phyloP scores from a whole-genome alignment of 2,329 filamentous ascomycete species.

The Arthrinium phaeospermum region DNA sequence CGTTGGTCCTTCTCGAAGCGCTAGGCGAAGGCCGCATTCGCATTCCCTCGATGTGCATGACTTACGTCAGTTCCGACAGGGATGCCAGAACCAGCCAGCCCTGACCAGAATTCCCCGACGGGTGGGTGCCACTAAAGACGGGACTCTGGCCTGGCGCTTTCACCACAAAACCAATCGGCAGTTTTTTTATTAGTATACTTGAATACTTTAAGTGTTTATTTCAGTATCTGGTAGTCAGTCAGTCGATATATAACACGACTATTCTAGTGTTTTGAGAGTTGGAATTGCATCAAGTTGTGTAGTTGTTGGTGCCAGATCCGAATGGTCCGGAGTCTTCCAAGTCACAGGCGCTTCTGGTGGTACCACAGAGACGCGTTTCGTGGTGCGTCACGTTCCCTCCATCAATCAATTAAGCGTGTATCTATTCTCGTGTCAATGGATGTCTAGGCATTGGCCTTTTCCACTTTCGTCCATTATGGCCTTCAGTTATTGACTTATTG shows the following conservation, averaged over 20 bases:
- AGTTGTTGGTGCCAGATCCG: no score
- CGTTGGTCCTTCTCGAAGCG: background rate
- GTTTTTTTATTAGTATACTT: background rate
- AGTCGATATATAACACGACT: no score
- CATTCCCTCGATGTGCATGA: background rate
- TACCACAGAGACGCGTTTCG: background rate
- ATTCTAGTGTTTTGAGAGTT: no score
- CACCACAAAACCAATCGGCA: background rate
- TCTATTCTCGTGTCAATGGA: background rate
- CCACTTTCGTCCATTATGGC: background rate
- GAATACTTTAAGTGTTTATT: no score
- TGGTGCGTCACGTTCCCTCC: background rate
- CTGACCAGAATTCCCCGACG: background rate
- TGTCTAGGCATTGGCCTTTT: no score
- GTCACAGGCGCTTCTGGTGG: background rate
- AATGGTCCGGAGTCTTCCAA: no score
- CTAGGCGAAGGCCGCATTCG: background rate
- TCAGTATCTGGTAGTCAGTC: no score
- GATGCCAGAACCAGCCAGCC: background rate
- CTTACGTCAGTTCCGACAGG: constrained; percentile 2
- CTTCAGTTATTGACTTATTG: background rate
- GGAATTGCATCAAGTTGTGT: no score
- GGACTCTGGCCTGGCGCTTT: no score
- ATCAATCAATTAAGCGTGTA: background rate
- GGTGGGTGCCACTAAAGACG: background rate